phyloP scores from a whole-genome alignment of 2,329 filamentous ascomycete species.

The Apiospora phragmitis region DNA sequence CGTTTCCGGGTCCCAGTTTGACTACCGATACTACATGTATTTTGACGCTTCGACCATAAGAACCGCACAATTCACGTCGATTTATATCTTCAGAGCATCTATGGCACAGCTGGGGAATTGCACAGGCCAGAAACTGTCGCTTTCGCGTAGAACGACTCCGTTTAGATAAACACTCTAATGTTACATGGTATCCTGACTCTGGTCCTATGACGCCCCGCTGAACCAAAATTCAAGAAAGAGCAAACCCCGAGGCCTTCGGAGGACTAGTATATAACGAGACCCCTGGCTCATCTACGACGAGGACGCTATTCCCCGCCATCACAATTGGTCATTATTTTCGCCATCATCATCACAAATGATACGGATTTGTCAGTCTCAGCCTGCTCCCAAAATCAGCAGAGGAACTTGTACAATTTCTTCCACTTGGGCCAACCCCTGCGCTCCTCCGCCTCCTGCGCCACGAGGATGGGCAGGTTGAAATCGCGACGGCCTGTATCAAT shows the following conservation, averaged over 20 bases:
- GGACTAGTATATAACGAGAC: background rate
- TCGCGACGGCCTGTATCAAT: constrained; percentile 82
- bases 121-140: background rate
- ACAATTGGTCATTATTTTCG: background rate
- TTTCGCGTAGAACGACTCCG: background rate
- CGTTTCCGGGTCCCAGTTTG: background rate
- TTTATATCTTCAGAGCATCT: background rate
- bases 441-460: constrained; percentile 80
- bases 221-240: background rate
- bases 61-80: background rate
- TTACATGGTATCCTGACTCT: background rate
- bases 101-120: background rate
- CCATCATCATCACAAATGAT: background rate
- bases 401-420: constrained; percentile 74
- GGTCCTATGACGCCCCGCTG: background rate
- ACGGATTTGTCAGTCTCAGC: background rate
- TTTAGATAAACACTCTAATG: background rate
- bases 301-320: background rate
- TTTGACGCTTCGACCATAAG: background rate
- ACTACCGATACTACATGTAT: background rate
- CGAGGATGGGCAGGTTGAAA: constrained; percentile 75
- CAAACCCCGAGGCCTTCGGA: background rate
- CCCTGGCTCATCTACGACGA: background rate
- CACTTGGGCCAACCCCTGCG: constrained; percentile 69
- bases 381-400: constrained; percentile 57